Base-by-base conservation (phyloP, 2,329 filamentous ascomycete genomes). In the Fusarium pseudoanthophilum region DNA sequence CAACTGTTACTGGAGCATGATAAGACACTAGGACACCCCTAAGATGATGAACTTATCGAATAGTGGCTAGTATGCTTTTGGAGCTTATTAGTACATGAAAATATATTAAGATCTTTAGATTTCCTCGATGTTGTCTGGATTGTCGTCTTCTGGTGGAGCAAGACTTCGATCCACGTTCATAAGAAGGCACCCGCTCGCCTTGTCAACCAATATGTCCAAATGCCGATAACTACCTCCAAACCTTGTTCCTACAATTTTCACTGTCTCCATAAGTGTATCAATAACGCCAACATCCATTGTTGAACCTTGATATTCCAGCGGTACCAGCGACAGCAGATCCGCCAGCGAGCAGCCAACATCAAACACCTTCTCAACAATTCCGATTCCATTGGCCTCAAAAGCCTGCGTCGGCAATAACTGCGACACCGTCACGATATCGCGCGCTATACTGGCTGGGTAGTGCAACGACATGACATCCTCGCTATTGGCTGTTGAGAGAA, bases 281-380 rank as follows among this genome's bases (percentile, higher is more conserved):
- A 75, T 37, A 0, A 56, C 59, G 4, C 73, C 64, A 1, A 75
- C 21, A 21, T 75, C 57, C 59, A 73, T 63, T 9, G 60, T 34
- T 0, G 63, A 69, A 0, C 21, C 20, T 0, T 46, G 39, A 20
- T 36, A 24, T 20, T 32, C 56, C 0, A 60, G 0, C 1, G 67
- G 59, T 0, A 48, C 55, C 6, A 75, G 16, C 0, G 58, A 42
- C 0, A 75, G 21, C 0, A 75, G 28, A 63, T 81, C 80, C 2
- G 80, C 78, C 2, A 81, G 34, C 1, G 79, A 81, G 39, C 79
- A 81, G 1, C 78, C 79, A 1, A 81, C 73, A n/a, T 82, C 80
- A 34, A 82, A 81, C 0, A 81, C 71, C 60, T 82, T 82, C 37
- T 82, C 80, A 0, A 80, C n/a, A 2, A 82, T 81, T 0, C 80